Conservation (phyloP, 805 yeast species). For the Zygotorulaspora chibaensis region DNA sequence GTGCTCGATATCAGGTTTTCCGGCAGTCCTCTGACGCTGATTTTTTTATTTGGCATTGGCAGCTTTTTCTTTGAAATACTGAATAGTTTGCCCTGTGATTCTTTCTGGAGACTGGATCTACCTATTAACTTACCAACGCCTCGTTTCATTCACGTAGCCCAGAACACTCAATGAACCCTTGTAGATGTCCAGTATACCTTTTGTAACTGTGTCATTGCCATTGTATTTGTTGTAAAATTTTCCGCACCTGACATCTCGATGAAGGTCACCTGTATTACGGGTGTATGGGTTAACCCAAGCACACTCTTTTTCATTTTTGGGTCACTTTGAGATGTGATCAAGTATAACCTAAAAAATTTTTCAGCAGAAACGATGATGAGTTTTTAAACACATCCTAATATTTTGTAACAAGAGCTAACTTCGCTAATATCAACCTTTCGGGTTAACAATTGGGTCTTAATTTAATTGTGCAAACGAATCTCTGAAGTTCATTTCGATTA, state of each 20-base stretch:
- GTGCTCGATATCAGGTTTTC: slow-evolving; percentile 3
- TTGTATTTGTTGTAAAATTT: background rate
- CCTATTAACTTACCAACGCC: background rate
- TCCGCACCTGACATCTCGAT: background rate
- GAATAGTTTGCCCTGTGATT: background rate
- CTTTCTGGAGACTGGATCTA: background rate
- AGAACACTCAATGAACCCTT: no score
- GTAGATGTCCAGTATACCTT: no score
- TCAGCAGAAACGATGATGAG: background rate
- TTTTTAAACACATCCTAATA: background rate
- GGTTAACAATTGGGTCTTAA: background rate
- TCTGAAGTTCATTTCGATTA: no score
- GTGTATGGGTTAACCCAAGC: slow-evolving; percentile 17
- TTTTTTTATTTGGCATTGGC: background rate
- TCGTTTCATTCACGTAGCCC: background rate
- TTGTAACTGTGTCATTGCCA: background rate
- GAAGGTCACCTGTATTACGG: slow-evolving; percentile 1
- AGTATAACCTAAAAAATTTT: slow-evolving; percentile 10
- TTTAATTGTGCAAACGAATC: background rate
- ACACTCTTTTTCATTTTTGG: slow-evolving; percentile 6
- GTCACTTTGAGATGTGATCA: background rate
- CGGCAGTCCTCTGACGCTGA: slow-evolving; percentile 10
- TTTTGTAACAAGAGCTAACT: no score
- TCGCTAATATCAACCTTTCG: background rate
- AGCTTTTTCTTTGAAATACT: background rate